Evolutionary conservation across 768 basidiomycete genomes (phyloP).

Genomic region (Amanita pallidorosea): DNA sequence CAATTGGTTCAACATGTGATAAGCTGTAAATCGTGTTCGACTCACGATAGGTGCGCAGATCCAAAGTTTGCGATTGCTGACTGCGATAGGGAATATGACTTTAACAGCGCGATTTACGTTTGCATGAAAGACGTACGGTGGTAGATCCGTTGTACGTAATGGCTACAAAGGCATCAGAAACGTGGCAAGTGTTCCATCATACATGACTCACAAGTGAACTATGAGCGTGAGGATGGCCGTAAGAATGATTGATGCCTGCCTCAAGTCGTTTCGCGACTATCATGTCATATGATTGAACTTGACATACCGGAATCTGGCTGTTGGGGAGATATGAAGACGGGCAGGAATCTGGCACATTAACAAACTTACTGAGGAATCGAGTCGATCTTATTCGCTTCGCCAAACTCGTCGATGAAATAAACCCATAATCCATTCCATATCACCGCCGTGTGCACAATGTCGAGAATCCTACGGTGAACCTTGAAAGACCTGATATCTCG

Average conservation of each 20-base stretch:
- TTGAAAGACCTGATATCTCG: background rate
- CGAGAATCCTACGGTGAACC: constrained; percentile 12
- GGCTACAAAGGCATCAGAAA: constrained; percentile 8
- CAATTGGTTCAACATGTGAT: background rate
- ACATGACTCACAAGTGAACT: constrained; percentile 16
- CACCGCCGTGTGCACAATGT: constrained; percentile 14
- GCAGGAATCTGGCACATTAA: background rate
- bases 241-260: constrained; percentile 12
- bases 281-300: background rate
- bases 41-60: constrained; percentile 16
- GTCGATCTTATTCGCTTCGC: constrained; percentile 9
- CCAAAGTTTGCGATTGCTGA: constrained; percentile 16
- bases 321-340: background rate
- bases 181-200: background rate
- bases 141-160: constrained; percentile 17
- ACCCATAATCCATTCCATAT: constrained; percentile 17
- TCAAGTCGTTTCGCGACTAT: constrained; percentile 5
- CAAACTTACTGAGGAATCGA: constrained; percentile 14
- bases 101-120: background rate
- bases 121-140: constrained; percentile 9
- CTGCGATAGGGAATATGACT: constrained; percentile 6
- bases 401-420: constrained; percentile 15
- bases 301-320: constrained; percentile 1
- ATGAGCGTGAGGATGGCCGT: constrained; percentile 17
- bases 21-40: background rate